Conservation (phyloP, 164 flowering plant genomes). For the Kingdonia uniflora region DNA sequence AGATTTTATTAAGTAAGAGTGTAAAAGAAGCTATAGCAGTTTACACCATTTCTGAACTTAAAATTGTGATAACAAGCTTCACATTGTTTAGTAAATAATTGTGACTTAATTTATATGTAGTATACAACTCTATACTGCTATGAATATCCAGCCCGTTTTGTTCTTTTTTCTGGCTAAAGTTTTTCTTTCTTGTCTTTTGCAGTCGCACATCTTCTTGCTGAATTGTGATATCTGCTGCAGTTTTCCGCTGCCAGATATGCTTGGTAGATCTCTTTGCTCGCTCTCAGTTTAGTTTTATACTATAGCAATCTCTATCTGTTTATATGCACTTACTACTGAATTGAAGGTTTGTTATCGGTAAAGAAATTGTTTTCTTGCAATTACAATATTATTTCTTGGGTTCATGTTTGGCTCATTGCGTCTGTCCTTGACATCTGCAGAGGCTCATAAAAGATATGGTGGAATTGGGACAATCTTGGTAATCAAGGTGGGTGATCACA, state of each 20-base stretch:
- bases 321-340: not conserved
- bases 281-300: not conserved
- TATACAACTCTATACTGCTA: too few species aligned
- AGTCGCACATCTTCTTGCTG: constrained; percentile 89
- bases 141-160: too few species aligned
- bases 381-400: not conserved
- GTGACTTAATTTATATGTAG: too few species aligned
- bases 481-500: constrained; percentile 52
- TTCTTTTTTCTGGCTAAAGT: too few species aligned
- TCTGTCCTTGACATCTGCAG: constrained; percentile 29
- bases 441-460: constrained; percentile 75
- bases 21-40: too few species aligned
- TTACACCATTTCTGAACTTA: too few species aligned
- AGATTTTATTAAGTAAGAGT: too few species aligned
- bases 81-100: too few species aligned
- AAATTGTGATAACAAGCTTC: too few species aligned
- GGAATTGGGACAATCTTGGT: constrained; percentile 95
- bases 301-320: not conserved
- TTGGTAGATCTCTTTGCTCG: constrained; percentile 39
- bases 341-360: not conserved
- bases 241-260: constrained; percentile 87
- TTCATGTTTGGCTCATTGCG: constrained; percentile 4
- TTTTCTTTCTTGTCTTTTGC: constrained; percentile 14
- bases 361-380: not conserved
- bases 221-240: constrained; percentile 97